Percentiles rank a stretch among this genome's conserved stretches.
Evolutionary conservation across 192 early-diverging fungal species (phyloP).

Genomic region (Coemansia sp.): DNA sequence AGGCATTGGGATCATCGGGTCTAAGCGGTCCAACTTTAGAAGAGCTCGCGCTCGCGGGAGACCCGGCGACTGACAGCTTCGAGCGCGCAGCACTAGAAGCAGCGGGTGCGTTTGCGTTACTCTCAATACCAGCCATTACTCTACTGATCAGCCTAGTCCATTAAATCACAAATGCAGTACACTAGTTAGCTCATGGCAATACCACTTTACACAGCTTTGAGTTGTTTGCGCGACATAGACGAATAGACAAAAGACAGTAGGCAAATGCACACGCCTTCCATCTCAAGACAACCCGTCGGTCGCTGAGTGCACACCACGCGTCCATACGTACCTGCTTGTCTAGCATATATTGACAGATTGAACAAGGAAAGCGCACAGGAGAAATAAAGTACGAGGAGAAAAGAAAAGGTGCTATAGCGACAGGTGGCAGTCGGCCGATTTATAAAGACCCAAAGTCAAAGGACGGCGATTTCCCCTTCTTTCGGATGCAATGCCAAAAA

Average conservation of each 20-base stretch:
- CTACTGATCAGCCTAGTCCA: not conserved
- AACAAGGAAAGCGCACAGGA: not conserved
- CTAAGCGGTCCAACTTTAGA: not conserved
- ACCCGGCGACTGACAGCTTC: not conserved
- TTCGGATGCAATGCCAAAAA: not conserved
- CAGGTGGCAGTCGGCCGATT: not conserved
- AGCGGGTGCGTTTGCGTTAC: not conserved
- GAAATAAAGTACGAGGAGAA: not conserved
- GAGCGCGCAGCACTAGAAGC: not conserved
- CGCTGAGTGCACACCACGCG: too few relatives aligned
- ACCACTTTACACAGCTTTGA: not conserved
- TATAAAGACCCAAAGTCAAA: not conserved
- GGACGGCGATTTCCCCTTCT: not conserved
- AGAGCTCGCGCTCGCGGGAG: not conserved
- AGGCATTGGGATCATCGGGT: not conserved
- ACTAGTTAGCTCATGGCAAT: not conserved
- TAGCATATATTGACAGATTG: not conserved
- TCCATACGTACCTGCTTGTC: not conserved
- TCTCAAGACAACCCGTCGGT: too few relatives aligned
- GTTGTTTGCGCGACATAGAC: not conserved
- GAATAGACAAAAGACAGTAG: not conserved
- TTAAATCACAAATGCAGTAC: not conserved
- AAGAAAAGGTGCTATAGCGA: not conserved
- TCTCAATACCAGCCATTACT: not conserved
- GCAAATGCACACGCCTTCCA: not conserved